A percentile compares a stretch with the other conserved stretches of the same genome.
Evolutionary conservation across 2,329 filamentous ascomycete species (phyloP).

Genomic region (Alternaria triticina): DNA sequence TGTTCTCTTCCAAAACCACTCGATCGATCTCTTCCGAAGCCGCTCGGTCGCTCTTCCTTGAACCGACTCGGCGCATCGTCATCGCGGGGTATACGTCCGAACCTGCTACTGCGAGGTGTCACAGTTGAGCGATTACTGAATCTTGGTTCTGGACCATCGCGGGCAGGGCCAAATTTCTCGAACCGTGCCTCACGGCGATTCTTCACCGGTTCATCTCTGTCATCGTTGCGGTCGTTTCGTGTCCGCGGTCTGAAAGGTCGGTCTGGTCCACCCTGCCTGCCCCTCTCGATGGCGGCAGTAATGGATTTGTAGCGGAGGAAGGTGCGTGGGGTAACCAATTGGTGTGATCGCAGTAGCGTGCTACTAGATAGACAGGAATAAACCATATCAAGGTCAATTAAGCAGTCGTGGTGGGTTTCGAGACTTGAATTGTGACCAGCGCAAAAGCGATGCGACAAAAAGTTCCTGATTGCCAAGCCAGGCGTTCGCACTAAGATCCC

Average conservation of each 20-base stretch:
- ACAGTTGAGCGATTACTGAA: background rate
- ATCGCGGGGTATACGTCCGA: conserved; percentile 8
- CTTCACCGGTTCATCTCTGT: background rate
- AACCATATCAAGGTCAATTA: conserved; percentile 25
- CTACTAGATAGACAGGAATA: conserved; percentile 21
- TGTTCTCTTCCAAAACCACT: background rate
- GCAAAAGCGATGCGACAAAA: conserved; percentile 4
- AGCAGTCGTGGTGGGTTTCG: background rate
- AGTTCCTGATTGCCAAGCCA: conserved; percentile 8
- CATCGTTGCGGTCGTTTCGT: conserved; percentile 1
- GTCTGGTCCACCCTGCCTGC: conserved; percentile 20
- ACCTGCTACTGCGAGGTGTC: conserved; percentile 7
- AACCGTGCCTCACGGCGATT: conserved; percentile 4
- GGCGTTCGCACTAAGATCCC: conserved; percentile 5
- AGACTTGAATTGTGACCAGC: background rate
- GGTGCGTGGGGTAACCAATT: conserved; percentile 15
- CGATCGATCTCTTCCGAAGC: background rate
- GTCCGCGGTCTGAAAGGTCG: conserved; percentile 16
- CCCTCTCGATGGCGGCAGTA: conserved; percentile 42
- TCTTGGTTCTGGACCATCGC: background rate
- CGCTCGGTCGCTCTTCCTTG: background rate
- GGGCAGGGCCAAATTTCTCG: conserved; percentile 14
- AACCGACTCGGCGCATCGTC: conserved; percentile 1
- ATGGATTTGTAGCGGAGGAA: conserved; percentile 42
- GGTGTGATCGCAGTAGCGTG: conserved; percentile 23